Base-by-base conservation (phyloP, 208 protist species). In the Jaenimonas drosophilae region DNA sequence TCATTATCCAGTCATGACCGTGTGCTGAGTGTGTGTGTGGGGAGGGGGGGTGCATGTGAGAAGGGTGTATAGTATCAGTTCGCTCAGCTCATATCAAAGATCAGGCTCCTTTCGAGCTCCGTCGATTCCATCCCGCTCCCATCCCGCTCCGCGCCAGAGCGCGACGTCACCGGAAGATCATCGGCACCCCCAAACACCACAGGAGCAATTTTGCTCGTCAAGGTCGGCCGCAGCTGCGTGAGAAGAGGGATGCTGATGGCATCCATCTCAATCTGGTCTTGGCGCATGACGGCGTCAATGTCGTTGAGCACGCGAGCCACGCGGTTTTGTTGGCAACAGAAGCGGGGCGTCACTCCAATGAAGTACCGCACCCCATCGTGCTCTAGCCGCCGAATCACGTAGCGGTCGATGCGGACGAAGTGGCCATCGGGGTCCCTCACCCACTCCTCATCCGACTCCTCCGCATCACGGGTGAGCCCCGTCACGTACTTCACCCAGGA, bases 321-420 rank as follows among this genome's bases (percentile, higher is more conserved):
- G 20, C 64, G 60, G 0, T 64, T 62, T 55, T 80, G 66, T 57
- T 79, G 62, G 7, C 72, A 69, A 3, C 76, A 30, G 48, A 87
- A 83, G 17, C 73, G 64, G 20, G 78, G 73, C 2, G 78, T 78
- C 11, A 83, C 69, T 14, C 78, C 78, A 25, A 88, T 68, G 42
- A 88, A 88, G 54, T 75, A 81, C 19, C 78, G 78, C 21, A 83
- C 59, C 0, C 71, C 70, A 49, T 88, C 70, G 25, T 78, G 63
- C 59, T 88, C 73, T 29, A 73, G 61, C 23, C 78, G 73, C 4
- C 73, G 62, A 54, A 88, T 81, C 14, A 83, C 57, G 42, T 83
- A 88, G 34, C 78, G 78, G 40, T 88, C 70, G 3, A 88, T 20
- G 14, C 64, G 66, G 12, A 83, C 50, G 12, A 47, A 63, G 25